phyloP scores from a whole-genome alignment of 352 stramenopile genomes.

The Phytophthora podocarpi region DNA sequence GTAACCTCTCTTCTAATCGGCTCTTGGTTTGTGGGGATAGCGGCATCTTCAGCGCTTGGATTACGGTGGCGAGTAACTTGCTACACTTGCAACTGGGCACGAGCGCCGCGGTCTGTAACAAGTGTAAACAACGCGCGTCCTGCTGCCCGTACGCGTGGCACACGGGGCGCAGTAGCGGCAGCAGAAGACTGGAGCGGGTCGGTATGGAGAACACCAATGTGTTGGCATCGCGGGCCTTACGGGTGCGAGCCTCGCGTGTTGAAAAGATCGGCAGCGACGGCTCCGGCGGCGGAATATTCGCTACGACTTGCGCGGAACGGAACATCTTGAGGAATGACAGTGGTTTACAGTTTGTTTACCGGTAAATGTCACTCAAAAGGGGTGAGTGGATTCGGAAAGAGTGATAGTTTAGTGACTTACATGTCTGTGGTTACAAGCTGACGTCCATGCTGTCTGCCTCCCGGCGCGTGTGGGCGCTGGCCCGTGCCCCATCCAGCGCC shows the following conservation, averaged over 20 bases:
- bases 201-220: constrained; percentile 57
- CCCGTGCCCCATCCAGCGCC: background rate
- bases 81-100: constrained; percentile 68
- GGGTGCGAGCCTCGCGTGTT: constrained; percentile 48
- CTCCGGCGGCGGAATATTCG: constrained; percentile 3
- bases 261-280: constrained; percentile 55
- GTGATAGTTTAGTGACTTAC: no score
- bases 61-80: constrained; percentile 51
- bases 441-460: constrained; percentile 9
- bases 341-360: no score
- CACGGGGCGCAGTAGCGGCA: constrained; percentile 51
- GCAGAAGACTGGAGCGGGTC: constrained; percentile 55
- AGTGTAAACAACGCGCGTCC: constrained; percentile 70
- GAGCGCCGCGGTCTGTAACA: constrained; percentile 63
- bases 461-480: background rate
- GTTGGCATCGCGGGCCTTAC: constrained; percentile 66
- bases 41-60: constrained; percentile 54
- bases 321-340: no score
- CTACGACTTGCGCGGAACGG: constrained; percentile 1
- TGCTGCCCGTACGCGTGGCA: constrained; percentile 63
- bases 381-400: no score
- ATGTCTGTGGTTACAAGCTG: constrained; percentile 29
- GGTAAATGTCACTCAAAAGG: no score
- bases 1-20: constrained; percentile 40
- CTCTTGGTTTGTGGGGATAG: constrained; percentile 38